phyloP scores from a whole-genome alignment of 106 monocot genomes.

The Dendrobium officinale region DNA sequence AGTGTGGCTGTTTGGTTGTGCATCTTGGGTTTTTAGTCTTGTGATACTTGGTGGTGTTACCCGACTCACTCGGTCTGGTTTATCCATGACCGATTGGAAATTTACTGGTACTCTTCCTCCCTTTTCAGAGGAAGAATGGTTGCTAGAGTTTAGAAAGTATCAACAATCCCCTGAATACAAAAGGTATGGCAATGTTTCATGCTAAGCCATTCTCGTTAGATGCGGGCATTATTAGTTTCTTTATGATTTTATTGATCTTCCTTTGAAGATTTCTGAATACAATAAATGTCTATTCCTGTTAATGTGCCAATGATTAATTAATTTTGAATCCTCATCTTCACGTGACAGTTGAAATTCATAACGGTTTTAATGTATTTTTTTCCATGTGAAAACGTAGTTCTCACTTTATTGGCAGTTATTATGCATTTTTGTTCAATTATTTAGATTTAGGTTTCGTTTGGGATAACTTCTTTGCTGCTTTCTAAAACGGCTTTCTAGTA shows the following conservation, averaged over 20 bases:
- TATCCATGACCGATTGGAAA: constrained; percentile 99
- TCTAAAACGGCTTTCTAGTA: no score
- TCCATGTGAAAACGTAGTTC: not conserved
- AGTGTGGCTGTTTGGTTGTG: constrained; percentile 88
- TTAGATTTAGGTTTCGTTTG: no score
- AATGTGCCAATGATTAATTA: not conserved
- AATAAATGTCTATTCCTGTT: not conserved
- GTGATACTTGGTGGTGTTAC: constrained; percentile 91
- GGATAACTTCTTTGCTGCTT: no score
- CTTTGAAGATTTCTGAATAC: not conserved
- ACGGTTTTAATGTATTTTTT: no score
- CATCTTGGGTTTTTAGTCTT: constrained; percentile 92
- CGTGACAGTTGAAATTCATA: not conserved
- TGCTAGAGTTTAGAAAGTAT: constrained; percentile 76
- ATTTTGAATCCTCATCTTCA: not conserved
- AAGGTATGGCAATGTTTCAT: constrained; percentile 31
- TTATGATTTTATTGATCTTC: not conserved
- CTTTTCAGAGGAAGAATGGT: constrained; percentile 72
- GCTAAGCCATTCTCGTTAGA: not conserved
- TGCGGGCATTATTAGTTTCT: not conserved
- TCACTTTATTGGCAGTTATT: no score
- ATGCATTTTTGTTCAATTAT: no score
- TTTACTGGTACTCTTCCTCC: constrained; percentile 80
- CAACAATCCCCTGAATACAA: constrained; percentile 88
- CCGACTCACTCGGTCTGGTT: constrained; percentile 86